phyloP scores from a whole-genome alignment of 768 basidiomycete species.

The Pulveroboletus sp. region DNA sequence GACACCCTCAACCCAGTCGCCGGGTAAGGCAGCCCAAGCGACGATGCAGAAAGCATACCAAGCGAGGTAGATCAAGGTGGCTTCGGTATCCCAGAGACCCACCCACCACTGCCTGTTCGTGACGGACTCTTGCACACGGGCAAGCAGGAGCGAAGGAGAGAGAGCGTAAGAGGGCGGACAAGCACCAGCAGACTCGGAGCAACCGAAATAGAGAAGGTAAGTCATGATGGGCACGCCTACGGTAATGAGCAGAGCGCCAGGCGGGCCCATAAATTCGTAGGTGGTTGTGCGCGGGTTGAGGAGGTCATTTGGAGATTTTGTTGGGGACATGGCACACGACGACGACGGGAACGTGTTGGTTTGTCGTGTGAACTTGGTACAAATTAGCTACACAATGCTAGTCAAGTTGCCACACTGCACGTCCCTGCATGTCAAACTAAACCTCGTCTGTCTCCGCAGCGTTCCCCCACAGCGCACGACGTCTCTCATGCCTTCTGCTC shows the following conservation, averaged over 20 bases:
- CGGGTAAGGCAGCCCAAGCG: conserved; percentile 78
- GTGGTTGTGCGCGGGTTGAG: conserved; percentile 68
- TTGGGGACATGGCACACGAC: conserved; percentile 17
- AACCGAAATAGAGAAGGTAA: conserved; percentile 76
- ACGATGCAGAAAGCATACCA: conserved; percentile 91
- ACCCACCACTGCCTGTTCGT: conserved; percentile 61
- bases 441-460: conserved; percentile 57
- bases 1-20: conserved; percentile 68
- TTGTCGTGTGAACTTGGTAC: not conserved
- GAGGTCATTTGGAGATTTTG: conserved; percentile 27
- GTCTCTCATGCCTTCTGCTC: conserved; percentile 35
- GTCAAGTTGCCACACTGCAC: conserved; percentile 32
- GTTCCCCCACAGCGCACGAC: conserved; percentile 47
- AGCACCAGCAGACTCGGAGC: conserved; percentile 66
- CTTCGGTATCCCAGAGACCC: conserved; percentile 80
- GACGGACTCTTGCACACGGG: conserved; percentile 46
- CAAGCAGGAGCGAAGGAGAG: conserved; percentile 32
- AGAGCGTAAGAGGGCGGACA: conserved; percentile 56
- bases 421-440: conserved; percentile 86
- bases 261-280: conserved; percentile 84
- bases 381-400: no score
- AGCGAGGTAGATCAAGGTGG: conserved; percentile 68
- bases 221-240: conserved; percentile 66
- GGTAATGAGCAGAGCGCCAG: conserved; percentile 69
- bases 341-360: not conserved